Percentiles rank a stretch among this genome's conserved stretches.
Evolutionary conservation across 2,329 filamentous ascomycete genomes (phyloP).

Genomic region (Aspergillus uvarum): DNA sequence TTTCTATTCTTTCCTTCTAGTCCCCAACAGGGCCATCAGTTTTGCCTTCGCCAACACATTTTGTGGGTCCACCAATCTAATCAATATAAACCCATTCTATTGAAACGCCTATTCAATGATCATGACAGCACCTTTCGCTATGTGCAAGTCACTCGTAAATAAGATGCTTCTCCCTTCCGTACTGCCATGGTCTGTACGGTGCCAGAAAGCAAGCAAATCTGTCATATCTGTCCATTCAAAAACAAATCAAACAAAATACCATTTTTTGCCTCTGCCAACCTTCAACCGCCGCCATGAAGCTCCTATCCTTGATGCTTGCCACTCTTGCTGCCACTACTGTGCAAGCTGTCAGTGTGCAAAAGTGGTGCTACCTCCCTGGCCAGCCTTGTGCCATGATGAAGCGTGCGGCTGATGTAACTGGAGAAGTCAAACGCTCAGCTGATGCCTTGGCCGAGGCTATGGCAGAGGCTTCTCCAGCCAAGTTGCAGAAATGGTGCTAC

Average conservation of each 20-base stretch:
- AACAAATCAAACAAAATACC: not conserved
- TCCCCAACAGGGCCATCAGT: not conserved
- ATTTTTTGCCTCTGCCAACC: slow-evolving; percentile 9
- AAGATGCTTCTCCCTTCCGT: not conserved
- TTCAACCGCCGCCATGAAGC: slow-evolving; percentile 47
- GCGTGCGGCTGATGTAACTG: slow-evolving; percentile 26
- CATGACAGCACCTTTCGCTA: not conserved
- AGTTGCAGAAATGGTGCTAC: slow-evolving; percentile 34
- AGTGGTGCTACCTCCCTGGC: slow-evolving; percentile 32
- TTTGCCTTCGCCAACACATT: not conserved
- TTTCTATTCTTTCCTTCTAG: not conserved
- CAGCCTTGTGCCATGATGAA: slow-evolving; percentile 33
- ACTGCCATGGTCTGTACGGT: not conserved
- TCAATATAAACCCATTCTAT: not conserved
- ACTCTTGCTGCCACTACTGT: slow-evolving; percentile 42
- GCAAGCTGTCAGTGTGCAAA: slow-evolving; percentile 30
- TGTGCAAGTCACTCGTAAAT: not conserved
- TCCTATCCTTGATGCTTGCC: slow-evolving; percentile 44
- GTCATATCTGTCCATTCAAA: slow-evolving; percentile 1
- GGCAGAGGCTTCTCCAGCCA: slow-evolving; percentile 25
- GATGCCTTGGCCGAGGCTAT: slow-evolving; percentile 35
- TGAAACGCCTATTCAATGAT: not conserved
- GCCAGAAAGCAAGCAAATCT: not conserved
- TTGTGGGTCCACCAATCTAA: not conserved
- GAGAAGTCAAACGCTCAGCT: slow-evolving; percentile 33